These are phyloP conservation scores for Sphagnum magellanicum DNA, from an alignment of 228 moss, liverwort and hornwort species.

Conservation along the genomic window DNA sequence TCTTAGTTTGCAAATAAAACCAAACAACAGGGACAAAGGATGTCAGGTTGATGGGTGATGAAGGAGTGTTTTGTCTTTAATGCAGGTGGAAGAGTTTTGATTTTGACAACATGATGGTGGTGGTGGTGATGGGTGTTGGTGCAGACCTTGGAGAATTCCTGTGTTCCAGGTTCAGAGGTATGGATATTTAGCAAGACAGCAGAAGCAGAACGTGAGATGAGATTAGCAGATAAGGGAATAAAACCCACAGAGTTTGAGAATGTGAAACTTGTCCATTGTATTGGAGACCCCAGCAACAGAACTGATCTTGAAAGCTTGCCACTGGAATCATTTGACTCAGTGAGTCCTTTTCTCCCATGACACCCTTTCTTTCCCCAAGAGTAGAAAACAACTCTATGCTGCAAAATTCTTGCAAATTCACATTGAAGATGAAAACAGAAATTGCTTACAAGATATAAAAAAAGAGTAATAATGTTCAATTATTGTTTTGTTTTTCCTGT, in stretches of 20 bases:
- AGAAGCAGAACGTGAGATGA: slow-evolving; percentile 40
- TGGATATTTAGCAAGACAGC: slow-evolving; percentile 69
- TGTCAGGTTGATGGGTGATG: not conserved
- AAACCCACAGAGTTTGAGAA: slow-evolving; percentile 29
- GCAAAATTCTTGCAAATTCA: not conserved
- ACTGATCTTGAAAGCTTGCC: slow-evolving; percentile 61
- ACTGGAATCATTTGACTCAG: slow-evolving; percentile 70
- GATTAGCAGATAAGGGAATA: slow-evolving; percentile 33
- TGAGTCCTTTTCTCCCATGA: not conserved
- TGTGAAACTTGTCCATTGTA: slow-evolving; percentile 45
- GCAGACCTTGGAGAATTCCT: slow-evolving; percentile 45
- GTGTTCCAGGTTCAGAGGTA: slow-evolving; percentile 55
- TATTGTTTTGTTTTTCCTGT: not conserved
- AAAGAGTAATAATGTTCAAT: not conserved
- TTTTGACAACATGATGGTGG: not conserved
- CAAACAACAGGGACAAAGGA: not conserved
- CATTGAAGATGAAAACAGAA: not conserved
- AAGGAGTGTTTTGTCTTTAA: not conserved
- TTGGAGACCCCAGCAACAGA: slow-evolving; percentile 47
- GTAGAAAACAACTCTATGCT: too few relatives aligned
- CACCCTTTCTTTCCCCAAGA: too few relatives aligned
- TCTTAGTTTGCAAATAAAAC: too few relatives aligned
- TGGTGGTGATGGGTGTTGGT: not conserved
- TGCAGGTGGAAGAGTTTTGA: not conserved
- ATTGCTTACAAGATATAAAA: not conserved